A percentile compares a stretch with the other conserved stretches of the same genome.
Conservation (phyloP, 352 stramenopile genomes). For the Stephanocyclus meneghinianus region DNA sequence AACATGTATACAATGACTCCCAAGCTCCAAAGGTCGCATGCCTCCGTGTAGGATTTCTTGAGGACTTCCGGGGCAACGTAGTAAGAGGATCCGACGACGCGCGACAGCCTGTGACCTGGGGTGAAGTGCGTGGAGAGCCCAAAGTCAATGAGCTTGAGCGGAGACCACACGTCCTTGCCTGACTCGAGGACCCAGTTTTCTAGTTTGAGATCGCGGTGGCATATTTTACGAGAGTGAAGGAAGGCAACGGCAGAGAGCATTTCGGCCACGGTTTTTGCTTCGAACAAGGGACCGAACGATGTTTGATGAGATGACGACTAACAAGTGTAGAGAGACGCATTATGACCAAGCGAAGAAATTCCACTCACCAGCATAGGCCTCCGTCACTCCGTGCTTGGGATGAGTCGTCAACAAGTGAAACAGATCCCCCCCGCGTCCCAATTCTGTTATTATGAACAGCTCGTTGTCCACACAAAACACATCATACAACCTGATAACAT, state of each 20-base stretch:
- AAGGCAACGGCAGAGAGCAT: slow-evolving; percentile 91
- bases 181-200: slow-evolving; percentile 94
- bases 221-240: slow-evolving; percentile 88
- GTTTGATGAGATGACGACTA: background rate
- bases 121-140: slow-evolving; percentile 88
- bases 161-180: slow-evolving; percentile 84
- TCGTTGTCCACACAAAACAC: slow-evolving; percentile 83
- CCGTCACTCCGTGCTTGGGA: slow-evolving; percentile 83
- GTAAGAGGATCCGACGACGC: slow-evolving; percentile 80
- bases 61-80: slow-evolving; percentile 91
- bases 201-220: slow-evolving; percentile 93
- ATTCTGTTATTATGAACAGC: slow-evolving; percentile 83
- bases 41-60: slow-evolving; percentile 88
- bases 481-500: slow-evolving; percentile 82
- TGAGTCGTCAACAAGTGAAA: slow-evolving; percentile 83
- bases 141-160: slow-evolving; percentile 95
- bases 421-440: slow-evolving; percentile 78
- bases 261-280: slow-evolving; percentile 84
- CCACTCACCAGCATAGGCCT: slow-evolving; percentile 79
- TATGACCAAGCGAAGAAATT: background rate
- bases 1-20: slow-evolving; percentile 95
- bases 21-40: slow-evolving; percentile 93
- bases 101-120: slow-evolving; percentile 78
- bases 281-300: background rate
- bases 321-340: background rate